A percentile compares a stretch with the other conserved stretches of the same genome.
Evolutionary conservation across 2,329 filamentous ascomycete genomes (phyloP).

Genomic region (Venturia nashicola): DNA sequence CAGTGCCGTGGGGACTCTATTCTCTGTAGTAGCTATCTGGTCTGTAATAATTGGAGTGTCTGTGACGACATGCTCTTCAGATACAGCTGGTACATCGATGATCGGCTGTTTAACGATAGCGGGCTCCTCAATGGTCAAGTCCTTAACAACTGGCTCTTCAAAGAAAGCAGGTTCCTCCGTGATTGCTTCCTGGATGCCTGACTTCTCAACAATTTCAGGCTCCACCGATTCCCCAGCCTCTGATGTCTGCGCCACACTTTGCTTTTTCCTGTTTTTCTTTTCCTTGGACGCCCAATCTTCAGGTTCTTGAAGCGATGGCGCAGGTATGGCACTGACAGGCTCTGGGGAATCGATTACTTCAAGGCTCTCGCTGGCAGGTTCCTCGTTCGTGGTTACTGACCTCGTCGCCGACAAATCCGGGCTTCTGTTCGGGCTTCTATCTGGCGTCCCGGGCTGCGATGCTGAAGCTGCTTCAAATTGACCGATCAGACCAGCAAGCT

Average conservation of each 20-base stretch:
- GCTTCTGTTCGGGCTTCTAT: not conserved
- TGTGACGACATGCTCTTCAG: not conserved
- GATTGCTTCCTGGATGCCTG: not conserved
- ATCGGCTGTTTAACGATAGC: not conserved
- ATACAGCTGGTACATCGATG: not conserved
- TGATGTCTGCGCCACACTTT: not conserved
- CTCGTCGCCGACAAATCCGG: slow-evolving; percentile 1
- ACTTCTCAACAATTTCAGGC: not conserved
- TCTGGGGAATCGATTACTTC: slow-evolving; percentile 3
- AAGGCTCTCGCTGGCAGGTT: not conserved
- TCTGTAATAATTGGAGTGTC: not conserved
- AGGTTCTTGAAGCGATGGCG: not conserved
- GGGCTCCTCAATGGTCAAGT: not conserved
- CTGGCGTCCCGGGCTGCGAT: not conserved
- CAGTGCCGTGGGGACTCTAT: not conserved
- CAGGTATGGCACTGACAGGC: not conserved
- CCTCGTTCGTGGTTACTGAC: slow-evolving; percentile 2
- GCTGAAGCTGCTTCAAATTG: not conserved
- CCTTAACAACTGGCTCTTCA: not conserved
- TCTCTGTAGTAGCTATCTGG: not conserved
- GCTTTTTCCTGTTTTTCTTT: slow-evolving; percentile 9
- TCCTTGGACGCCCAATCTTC: not conserved
- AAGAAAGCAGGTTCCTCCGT: not conserved
- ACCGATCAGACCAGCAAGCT: not conserved
- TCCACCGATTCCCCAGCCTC: not conserved